Evolutionary conservation across 805 yeast species (phyloP), one percentile per base, ranked within the genome.

Genomic region (Metschnikowia gruessii): DNA sequence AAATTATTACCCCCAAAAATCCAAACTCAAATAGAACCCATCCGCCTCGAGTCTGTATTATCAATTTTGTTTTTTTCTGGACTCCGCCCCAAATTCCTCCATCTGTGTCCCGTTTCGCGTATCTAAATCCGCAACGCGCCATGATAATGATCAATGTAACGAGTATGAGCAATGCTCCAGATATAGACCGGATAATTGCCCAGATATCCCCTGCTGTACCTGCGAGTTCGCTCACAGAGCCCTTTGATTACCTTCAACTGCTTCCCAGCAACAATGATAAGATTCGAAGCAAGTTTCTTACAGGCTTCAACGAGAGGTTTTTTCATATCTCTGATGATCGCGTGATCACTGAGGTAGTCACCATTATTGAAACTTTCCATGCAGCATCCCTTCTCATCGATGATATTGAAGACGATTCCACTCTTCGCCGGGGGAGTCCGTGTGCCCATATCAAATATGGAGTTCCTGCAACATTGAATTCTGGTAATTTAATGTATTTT

Each of bases 381-480:
- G 66, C 66, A 28, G 60, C 69, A 10, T 64, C 69, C 3, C 58
- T 69, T 22, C 57, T 68, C 10, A 80, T 91, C 33, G 98, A 91
- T 63, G 98, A 91, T 58, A 85, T 91, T 22, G 98, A 91, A 60
- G 98, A 91, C 62, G 71, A 66, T 34, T 85, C 95, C 0, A 66
- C 65, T 17, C 67, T 81, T 37, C 72, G 98, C 53, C 64, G 98
- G 34, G 97, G 97, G 1, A 64, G 70, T 30, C 89, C 90, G 1
- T 82, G 87, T 4, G 87, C 96, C 0, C 97, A 91, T 62, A 64
- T 78, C 41, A 74, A 84, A 15, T 91, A 69, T 61, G 98, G 98
- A 0, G 63, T 75, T 0, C 89, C 96, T 0, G 79, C 80, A 57
- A 86, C 96, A 3, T 80, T 92, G 45, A 91, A 91, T 59, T 76